phyloP scores from a whole-genome alignment of 208 protist genomes.

The Acanthamoeba healyi region DNA sequence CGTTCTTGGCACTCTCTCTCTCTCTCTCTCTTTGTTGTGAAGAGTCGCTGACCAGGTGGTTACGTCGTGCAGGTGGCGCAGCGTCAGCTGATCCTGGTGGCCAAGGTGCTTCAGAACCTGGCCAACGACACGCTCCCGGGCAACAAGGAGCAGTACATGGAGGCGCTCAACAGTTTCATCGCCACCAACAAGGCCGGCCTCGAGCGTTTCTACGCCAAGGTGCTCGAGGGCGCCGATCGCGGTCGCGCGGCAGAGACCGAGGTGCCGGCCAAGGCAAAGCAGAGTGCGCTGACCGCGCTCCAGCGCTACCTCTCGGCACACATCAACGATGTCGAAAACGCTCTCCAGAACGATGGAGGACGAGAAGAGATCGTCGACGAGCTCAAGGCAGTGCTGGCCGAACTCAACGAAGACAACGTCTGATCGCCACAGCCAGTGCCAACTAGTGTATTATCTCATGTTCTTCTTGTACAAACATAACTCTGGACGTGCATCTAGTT shows the following conservation, averaged over 20 bases:
- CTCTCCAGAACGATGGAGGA: not conserved
- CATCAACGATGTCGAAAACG: not conserved
- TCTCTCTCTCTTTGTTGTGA: no score
- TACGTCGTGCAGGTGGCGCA: conserved; percentile 22
- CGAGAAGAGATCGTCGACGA: not conserved
- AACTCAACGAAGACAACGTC: not conserved
- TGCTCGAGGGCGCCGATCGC: not conserved
- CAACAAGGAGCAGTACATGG: conserved; percentile 67
- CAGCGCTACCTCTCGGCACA: not conserved
- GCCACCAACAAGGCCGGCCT: conserved; percentile 59
- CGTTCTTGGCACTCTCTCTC: no score
- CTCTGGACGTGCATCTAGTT: no score
- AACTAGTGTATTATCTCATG: no score
- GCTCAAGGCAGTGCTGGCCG: not conserved
- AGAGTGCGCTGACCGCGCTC: not conserved
- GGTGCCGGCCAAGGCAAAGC: not conserved
- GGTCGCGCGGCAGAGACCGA: not conserved
- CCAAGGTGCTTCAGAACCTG: conserved; percentile 84
- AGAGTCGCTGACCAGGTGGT: no score
- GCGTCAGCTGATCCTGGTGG: conserved; percentile 78
- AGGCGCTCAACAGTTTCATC: conserved; percentile 83
- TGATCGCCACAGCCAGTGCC: no score
- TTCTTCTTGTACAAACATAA: no score
- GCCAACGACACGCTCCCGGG: conserved; percentile 80
- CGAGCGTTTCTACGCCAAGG: not conserved